phyloP scores from a whole-genome alignment of 2,329 filamentous ascomycete species.

The Diplodia sapinea region DNA sequence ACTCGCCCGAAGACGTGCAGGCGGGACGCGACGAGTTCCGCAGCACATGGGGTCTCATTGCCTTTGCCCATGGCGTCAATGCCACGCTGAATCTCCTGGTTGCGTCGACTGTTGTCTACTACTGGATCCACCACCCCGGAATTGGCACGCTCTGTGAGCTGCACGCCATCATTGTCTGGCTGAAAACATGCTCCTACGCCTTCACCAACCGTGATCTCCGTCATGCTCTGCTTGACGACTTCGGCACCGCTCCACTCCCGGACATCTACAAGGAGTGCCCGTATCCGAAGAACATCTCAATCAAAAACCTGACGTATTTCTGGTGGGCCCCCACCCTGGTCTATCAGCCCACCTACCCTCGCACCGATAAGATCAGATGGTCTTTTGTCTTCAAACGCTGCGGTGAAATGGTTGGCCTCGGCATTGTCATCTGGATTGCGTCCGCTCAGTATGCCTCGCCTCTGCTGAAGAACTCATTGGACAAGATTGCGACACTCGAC shows the following conservation, averaged over 20 bases:
- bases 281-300: slow-evolving; percentile 89
- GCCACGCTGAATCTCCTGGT: slow-evolving; percentile 79
- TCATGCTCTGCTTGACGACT: slow-evolving; percentile 79
- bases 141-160: slow-evolving; percentile 90
- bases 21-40: slow-evolving; percentile 69
- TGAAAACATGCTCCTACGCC: slow-evolving; percentile 95
- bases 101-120: slow-evolving; percentile 87
- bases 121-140: slow-evolving; percentile 86
- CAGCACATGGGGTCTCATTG: slow-evolving; percentile 78
- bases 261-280: slow-evolving; percentile 82
- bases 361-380: slow-evolving; percentile 82
- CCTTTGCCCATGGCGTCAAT: slow-evolving; percentile 81
- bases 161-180: slow-evolving; percentile 92
- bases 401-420: slow-evolving; percentile 75
- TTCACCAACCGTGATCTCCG: slow-evolving; percentile 95
- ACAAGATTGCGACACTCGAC: slow-evolving; percentile 82
- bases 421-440: slow-evolving; percentile 92
- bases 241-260: slow-evolving; percentile 65
- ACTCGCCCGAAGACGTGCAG: slow-evolving; percentile 58
- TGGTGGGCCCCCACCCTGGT: slow-evolving; percentile 97
- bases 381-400: slow-evolving; percentile 83
- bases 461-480: slow-evolving; percentile 84
- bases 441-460: slow-evolving; percentile 94
- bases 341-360: slow-evolving; percentile 95
- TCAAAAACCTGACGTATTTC: slow-evolving; percentile 88